Evolutionary conservation across 208 protist genomes (phyloP).

Genomic region (Acanthamoeba comandoni): DNA sequence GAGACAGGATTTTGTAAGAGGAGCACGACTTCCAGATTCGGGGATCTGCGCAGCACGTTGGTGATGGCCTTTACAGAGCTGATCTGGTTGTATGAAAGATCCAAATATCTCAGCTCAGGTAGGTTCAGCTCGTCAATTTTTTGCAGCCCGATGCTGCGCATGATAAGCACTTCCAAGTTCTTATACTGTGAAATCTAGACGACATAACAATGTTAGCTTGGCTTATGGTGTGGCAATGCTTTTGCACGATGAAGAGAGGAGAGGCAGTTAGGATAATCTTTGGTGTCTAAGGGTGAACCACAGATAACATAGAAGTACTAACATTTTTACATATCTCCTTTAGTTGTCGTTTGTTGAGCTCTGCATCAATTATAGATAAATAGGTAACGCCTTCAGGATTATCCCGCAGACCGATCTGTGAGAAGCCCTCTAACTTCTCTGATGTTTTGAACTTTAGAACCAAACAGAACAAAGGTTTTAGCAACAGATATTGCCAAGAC

Average conservation of each 20-base stretch:
- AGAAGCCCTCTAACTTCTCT: slow-evolving; percentile 27
- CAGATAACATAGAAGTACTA: slow-evolving; percentile 7
- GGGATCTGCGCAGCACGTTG: not conserved
- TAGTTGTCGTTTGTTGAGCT: not conserved
- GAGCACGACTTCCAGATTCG: not conserved
- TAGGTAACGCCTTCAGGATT: not conserved
- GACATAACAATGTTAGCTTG: too few relatives aligned
- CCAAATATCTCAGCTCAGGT: not conserved
- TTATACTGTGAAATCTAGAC: not conserved
- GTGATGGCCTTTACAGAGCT: not conserved
- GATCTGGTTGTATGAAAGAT: not conserved
- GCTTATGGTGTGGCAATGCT: too few relatives aligned
- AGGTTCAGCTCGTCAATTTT: slow-evolving; percentile 8
- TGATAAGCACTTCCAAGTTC: slow-evolving; percentile 8
- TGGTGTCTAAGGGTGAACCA: not conserved
- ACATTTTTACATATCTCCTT: not conserved
- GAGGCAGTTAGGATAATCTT: too few relatives aligned
- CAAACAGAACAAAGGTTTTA: too few relatives aligned
- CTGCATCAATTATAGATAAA: not conserved
- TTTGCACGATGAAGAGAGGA: not conserved
- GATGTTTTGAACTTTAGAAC: too few relatives aligned
- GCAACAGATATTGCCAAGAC: too few relatives aligned
- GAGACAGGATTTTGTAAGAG: not conserved
- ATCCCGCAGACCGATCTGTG: not conserved
- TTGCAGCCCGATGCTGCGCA: not conserved